Evolutionary conservation across 1,284 basidiomycete species (phyloP).

Genomic region (Boletus subluridellus): DNA sequence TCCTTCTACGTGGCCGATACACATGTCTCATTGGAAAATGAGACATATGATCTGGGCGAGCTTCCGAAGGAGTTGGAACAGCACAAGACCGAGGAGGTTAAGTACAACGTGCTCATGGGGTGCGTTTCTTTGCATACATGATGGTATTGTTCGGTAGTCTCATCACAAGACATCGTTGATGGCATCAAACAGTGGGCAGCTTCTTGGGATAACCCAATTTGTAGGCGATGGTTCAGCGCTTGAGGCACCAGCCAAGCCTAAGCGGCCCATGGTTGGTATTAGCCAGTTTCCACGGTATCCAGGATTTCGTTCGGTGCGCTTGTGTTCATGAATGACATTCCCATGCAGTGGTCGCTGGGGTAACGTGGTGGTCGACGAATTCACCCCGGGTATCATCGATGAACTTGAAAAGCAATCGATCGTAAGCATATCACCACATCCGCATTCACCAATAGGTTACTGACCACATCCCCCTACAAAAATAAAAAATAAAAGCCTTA

Average conservation of each 20-base stretch:
- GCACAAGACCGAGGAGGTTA: not conserved
- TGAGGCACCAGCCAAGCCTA: not conserved
- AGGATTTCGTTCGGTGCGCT: not conserved
- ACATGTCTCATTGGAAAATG: not conserved
- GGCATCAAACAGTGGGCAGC: not conserved
- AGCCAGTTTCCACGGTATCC: conserved; percentile 11
- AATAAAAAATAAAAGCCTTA: not conserved
- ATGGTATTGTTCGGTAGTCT: not conserved
- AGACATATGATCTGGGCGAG: conserved; percentile 1
- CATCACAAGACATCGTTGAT: not conserved
- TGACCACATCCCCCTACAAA: not conserved
- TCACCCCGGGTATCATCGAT: conserved; percentile 14
- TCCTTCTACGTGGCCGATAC: conserved; percentile 3
- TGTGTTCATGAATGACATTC: not conserved
- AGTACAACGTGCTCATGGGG: conserved; percentile 2
- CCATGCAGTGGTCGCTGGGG: conserved; percentile 19
- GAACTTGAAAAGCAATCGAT: conserved; percentile 10
- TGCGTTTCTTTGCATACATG: not conserved
- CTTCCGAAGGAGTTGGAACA: not conserved
- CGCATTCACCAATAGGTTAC: not conserved
- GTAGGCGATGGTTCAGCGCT: not conserved
- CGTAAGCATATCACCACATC: not conserved
- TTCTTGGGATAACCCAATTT: conserved; percentile 1
- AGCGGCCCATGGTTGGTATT: conserved; percentile 1
- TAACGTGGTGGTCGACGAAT: conserved; percentile 19